Conservation (phyloP, 768 basidiomycete species). For the Obba rivulosa region DNA sequence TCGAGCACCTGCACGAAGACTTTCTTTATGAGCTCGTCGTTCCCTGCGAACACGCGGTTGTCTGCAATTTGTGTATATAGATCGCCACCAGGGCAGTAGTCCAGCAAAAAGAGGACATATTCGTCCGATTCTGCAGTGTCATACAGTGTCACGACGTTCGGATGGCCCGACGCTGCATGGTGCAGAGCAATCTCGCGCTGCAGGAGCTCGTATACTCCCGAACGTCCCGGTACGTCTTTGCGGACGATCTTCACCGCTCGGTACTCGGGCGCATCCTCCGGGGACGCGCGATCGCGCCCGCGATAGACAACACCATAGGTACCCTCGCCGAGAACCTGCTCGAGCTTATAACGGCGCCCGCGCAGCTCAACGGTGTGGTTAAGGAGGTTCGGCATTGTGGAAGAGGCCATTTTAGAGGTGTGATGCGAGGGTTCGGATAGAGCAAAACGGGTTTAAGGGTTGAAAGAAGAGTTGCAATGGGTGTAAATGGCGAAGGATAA, state of each 20-base stretch:
- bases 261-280: slow-evolving; percentile 8
- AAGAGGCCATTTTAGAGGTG: no score
- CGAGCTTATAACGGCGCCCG: slow-evolving; percentile 41
- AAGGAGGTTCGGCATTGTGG: no score
- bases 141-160: slow-evolving; percentile 5
- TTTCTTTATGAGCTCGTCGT: slow-evolving; percentile 38
- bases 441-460: no score
- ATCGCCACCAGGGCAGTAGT: slow-evolving; percentile 29
- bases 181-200: slow-evolving; percentile 6
- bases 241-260: slow-evolving; percentile 17
- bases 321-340: slow-evolving; percentile 81
- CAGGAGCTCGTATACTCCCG: slow-evolving; percentile 16
- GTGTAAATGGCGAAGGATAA: no score
- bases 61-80: slow-evolving; percentile 40
- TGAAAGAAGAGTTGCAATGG: no score
- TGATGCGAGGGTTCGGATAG: no score
- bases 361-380: background rate
- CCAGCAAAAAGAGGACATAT: slow-evolving; percentile 12
- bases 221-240: slow-evolving; percentile 7
- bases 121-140: slow-evolving; percentile 4
- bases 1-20: slow-evolving; percentile 49
- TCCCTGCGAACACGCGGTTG: slow-evolving; percentile 28
- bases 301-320: slow-evolving; percentile 94
- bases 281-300: slow-evolving; percentile 46
- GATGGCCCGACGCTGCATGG: slow-evolving; percentile 1